phyloP scores from a whole-genome alignment of 1,139 yeast species.

The Geotrichum fermentans region DNA sequence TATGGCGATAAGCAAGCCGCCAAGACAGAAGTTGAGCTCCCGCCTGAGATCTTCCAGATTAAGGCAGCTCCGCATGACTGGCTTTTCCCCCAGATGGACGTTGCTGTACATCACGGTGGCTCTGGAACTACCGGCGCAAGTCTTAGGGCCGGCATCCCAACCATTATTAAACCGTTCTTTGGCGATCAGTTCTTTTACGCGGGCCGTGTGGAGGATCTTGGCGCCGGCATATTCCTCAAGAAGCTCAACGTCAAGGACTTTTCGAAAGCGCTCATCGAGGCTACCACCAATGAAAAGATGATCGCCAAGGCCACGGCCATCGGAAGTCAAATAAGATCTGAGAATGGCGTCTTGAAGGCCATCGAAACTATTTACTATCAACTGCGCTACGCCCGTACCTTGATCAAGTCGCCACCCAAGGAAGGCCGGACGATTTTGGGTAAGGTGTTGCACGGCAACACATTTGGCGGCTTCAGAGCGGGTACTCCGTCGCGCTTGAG shows the following conservation, averaged over 20 bases:
- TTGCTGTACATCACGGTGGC: constrained; percentile 97
- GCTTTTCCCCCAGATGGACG: constrained; percentile 84
- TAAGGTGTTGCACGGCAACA: background rate
- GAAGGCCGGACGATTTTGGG: background rate
- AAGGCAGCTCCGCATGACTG: constrained; percentile 89
- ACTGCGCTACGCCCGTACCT: constrained; percentile 59
- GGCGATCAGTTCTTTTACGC: constrained; percentile 96
- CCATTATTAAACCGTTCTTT: constrained; percentile 87
- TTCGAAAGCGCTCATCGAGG: constrained; percentile 62
- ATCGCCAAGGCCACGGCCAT: constrained; percentile 59
- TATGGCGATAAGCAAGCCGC: constrained; percentile 39
- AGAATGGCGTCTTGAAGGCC: constrained; percentile 76
- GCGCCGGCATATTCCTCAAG: constrained; percentile 72
- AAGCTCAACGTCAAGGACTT: constrained; percentile 62
- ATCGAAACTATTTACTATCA: constrained; percentile 72
- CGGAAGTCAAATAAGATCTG: constrained; percentile 59
- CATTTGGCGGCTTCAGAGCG: background rate
- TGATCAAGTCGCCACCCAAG: constrained; percentile 22
- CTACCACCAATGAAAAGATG: constrained; percentile 61
- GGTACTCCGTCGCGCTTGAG: background rate
- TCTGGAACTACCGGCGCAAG: constrained; percentile 96
- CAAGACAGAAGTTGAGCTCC: constrained; percentile 55
- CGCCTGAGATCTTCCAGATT: constrained; percentile 60
- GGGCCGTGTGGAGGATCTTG: constrained; percentile 76
- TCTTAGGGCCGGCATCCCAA: constrained; percentile 78